Evolutionary conservation across 805 yeast species (phyloP).

Genomic region (Lipomyces mesembrius): DNA sequence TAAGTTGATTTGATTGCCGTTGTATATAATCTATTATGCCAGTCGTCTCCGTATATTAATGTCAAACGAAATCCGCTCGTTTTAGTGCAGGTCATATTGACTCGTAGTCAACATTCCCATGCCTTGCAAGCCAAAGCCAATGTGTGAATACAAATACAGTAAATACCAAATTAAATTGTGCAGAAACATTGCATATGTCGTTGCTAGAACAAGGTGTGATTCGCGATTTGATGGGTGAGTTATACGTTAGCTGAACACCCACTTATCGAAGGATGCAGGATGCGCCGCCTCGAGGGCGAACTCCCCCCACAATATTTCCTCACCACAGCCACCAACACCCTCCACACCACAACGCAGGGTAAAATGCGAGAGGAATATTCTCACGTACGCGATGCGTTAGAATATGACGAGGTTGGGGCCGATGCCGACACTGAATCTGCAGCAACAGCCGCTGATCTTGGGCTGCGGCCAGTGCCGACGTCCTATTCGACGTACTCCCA

Average conservation of each 20-base stretch:
- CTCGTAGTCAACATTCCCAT: no score
- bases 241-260: no score
- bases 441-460: slow-evolving; percentile 7
- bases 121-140: background rate
- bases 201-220: no score
- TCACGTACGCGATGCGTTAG: slow-evolving; percentile 3
- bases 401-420: background rate
- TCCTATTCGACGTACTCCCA: slow-evolving; percentile 32
- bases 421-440: slow-evolving; percentile 2
- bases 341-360: background rate
- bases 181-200: no score
- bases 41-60: background rate
- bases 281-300: no score
- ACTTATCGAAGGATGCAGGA: no score
- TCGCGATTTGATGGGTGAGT: no score
- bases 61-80: background rate
- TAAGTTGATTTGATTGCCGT: background rate
- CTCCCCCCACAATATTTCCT: no score
- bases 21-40: background rate
- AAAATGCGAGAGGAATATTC: background rate
- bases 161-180: no score
- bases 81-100: background rate
- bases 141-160: no score
- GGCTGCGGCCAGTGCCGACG: slow-evolving; percentile 25
- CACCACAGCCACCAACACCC: background rate